Evolutionary conservation across 306 rosid genomes (phyloP), one percentile per base, ranked within the genome.

Genomic region (Begonia loranthoides): DNA sequence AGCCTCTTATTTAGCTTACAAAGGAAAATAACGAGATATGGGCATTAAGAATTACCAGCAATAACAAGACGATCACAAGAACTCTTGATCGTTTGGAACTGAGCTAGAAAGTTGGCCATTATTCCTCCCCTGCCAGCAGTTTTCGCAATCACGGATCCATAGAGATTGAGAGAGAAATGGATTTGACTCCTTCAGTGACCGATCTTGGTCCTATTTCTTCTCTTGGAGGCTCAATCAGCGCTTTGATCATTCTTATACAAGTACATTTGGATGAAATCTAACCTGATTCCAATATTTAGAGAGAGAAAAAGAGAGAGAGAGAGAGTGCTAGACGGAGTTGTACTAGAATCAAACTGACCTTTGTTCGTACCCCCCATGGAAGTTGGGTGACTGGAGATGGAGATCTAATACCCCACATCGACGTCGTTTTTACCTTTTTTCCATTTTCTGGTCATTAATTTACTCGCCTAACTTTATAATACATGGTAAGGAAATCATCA

Each of bases 101-200:
- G 99, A 67, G 99, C 84, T 39, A 92, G 84, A 69, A 74, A 92
- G 77, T 79, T 92, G 54, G 99, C 86, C 99, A 92, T 92, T 56
- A 10, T 5, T 61, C 66, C 83, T 76, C 75, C 76, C 62, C 72
- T 15, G 21, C 59, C 73, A 70, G 62, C 13, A n/a, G 50, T 8
- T 44, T 11, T 6, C 47, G 47, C 54, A 61, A 70, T 76, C 78
- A 63, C 11, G 66, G 82, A 78, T 68, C 66, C 80, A 55, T 61
- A 57, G 19, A 49, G 12, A 45, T 57, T 28, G 64, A 49, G 58
- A 52, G 53, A 16, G 58, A 50, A 36, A 16, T 41, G n/a, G 44
- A 48, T 4, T 28, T 28, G 36, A 28, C 36, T 28, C 36, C 34
- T 24, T 24, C 34, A 24, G 34, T 24, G 34, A 24, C 34, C 34